These are phyloP conservation scores for Penicillium occitanis DNA, from an alignment of 2,329 filamentous ascomycete species.

Conservation along the genomic window DNA sequence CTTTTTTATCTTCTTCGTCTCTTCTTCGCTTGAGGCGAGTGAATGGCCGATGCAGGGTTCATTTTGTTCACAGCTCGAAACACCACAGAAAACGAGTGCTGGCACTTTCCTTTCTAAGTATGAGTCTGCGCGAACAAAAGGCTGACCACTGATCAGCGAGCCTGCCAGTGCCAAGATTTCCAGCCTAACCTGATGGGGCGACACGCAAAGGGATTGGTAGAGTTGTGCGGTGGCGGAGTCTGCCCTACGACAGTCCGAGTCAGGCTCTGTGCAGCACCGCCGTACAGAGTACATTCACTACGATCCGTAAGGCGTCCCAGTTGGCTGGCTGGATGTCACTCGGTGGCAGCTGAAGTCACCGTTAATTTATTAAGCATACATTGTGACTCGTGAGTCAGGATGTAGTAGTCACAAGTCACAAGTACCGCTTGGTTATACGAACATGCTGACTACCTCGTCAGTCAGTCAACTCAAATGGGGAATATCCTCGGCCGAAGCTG, in stretches of 20 bases:
- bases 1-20: conserved; percentile 6
- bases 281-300: background rate
- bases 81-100: background rate
- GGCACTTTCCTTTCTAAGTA: background rate
- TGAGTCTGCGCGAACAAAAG: background rate
- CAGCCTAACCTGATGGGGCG: background rate
- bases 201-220: background rate
- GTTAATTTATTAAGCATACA: background rate
- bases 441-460: background rate
- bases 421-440: background rate
- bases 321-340: conserved; percentile 1
- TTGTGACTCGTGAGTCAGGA: background rate
- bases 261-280: background rate
- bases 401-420: background rate
- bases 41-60: background rate
- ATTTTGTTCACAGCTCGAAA: background rate
- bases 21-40: background rate
- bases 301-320: conserved; percentile 1
- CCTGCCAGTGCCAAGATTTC: conserved; percentile 1
- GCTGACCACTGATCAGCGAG: conserved; percentile 1
- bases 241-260: conserved; percentile 17
- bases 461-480: background rate
- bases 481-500: background rate
- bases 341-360: background rate
- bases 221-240: conserved; percentile 10